Base-by-base conservation (phyloP, 208 protist genomes). In the Trypanosoma platydactyli region DNA sequence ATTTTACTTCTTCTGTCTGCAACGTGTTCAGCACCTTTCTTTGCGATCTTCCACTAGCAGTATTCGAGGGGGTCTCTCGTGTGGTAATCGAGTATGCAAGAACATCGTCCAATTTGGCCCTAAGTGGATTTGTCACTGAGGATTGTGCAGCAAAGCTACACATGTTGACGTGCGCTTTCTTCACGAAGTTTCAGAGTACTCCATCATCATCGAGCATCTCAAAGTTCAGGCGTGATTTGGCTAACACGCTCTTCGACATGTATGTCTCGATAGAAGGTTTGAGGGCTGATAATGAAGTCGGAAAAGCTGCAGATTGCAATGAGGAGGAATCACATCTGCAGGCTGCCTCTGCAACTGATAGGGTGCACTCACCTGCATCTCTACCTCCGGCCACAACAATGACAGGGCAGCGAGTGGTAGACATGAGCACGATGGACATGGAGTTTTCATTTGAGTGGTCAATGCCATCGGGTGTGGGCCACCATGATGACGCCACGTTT, bases 171-270 rank as follows among this genome's bases (percentile, higher is more conserved):
- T 51, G 13, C 1, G 38, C 60, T 9, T 67, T 71, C 49, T 71
- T 73, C 48, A 27, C 16, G 18, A 62, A 38, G 13, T 66, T 61
- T 48, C 33, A 73, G 4, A 48, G 40, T 27, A 20, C 24, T 12
- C 51, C 56, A 5, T 59, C 51, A 30, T 41, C 52, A 44, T 18
- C 22, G 15, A 18, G 15, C 16, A 55, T 65, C 13, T 22, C 30
- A 24, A 59, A 66, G 12, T 59, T 73, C 41, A 24, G 68, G 29
- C 54, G 53, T 35, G 68, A 73, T 18, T 67, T 73, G 60, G 68
- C 52, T 1, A 73, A 64, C 22, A 25, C 50, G 6, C 22, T 72
- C n/a, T 72, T 72, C 49, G 67, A 72, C 24, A 45, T 27, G 0
- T 72, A 65, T 53, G 50, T 72, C 7, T 24, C 50, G n/a, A 25